Percentiles rank a stretch among this genome's conserved stretches.
These are phyloP conservation scores for Psilocybe azurescens DNA, from an alignment of 768 basidiomycete species.

Conservation along the genomic window DNA sequence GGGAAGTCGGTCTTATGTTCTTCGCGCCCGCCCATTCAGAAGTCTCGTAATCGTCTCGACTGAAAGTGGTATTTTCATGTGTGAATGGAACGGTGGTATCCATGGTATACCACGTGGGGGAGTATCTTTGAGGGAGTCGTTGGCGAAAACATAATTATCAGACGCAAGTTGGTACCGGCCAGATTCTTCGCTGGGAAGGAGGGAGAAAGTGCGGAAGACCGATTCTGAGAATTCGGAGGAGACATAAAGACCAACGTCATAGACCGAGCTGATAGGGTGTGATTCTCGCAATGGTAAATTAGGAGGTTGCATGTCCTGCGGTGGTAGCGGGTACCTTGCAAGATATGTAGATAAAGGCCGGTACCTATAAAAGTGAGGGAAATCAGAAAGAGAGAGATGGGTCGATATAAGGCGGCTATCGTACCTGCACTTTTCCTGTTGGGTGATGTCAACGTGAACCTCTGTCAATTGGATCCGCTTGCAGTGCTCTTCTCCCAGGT, in stretches of 20 bases:
- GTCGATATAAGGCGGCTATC: not conserved
- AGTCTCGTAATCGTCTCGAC: constrained; percentile 23
- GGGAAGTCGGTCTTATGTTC: constrained; percentile 48
- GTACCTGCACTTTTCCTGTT: constrained; percentile 72
- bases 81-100: constrained; percentile 59
- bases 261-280: constrained; percentile 60
- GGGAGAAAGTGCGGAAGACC: constrained; percentile 44
- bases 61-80: constrained; percentile 24
- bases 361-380: constrained; percentile 36
- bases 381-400: not conserved
- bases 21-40: constrained; percentile 45
- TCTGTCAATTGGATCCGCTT: constrained; percentile 59
- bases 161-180: constrained; percentile 55
- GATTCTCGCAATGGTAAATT: constrained; percentile 56
- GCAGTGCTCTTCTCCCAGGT: constrained; percentile 52
- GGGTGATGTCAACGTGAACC: constrained; percentile 62
- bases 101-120: constrained; percentile 62
- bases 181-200: constrained; percentile 52
- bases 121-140: constrained; percentile 36
- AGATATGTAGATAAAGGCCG: constrained; percentile 46
- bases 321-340: constrained; percentile 60
- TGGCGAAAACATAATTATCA: constrained; percentile 54
- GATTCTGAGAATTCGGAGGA: constrained; percentile 25
- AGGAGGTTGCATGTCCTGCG: constrained; percentile 66
- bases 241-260: constrained; percentile 48